Conservation (phyloP, 1,284 basidiomycete species). For the Sanghuangporus sanghuang region DNA sequence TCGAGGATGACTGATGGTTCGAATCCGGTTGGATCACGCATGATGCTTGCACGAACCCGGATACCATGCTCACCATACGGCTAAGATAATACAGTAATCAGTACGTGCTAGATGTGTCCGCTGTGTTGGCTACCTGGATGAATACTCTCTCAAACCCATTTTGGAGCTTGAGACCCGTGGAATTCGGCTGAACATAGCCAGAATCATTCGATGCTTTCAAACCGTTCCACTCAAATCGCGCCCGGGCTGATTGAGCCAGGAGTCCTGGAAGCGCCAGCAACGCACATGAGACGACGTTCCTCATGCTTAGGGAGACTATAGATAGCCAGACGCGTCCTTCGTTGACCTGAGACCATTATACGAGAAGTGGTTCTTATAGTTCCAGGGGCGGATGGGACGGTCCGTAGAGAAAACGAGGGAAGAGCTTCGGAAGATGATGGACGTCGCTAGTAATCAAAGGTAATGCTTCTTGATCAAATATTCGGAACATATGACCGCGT, state of each 20-base stretch:
- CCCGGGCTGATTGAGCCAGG: not conserved
- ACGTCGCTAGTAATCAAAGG: not conserved
- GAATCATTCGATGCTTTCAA: conserved; percentile 1
- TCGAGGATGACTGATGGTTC: conserved; percentile 35
- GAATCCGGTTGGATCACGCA: conserved; percentile 34
- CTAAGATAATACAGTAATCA: conserved; percentile 20
- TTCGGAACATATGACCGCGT: not conserved
- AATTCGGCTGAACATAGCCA: conserved; percentile 23
- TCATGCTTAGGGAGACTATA: not conserved
- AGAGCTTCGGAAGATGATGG: not conserved
- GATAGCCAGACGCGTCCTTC: not conserved
- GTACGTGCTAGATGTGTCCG: too few species aligned
- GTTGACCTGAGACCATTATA: not conserved
- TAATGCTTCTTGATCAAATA: not conserved
- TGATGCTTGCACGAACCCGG: conserved; percentile 34
- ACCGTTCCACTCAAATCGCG: not conserved
- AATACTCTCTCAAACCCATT: conserved; percentile 36
- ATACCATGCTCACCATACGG: conserved; percentile 36
- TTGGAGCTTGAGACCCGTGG: conserved; percentile 34
- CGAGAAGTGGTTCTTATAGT: not conserved
- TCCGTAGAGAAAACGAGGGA: not conserved
- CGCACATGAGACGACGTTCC: not conserved
- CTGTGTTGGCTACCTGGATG: conserved; percentile 28
- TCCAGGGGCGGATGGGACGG: not conserved
- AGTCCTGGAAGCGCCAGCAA: not conserved